Evolutionary conservation across 1,284 basidiomycete genomes (phyloP), one percentile per base, ranked within the genome.

Genomic region (Baeospora myosura): DNA sequence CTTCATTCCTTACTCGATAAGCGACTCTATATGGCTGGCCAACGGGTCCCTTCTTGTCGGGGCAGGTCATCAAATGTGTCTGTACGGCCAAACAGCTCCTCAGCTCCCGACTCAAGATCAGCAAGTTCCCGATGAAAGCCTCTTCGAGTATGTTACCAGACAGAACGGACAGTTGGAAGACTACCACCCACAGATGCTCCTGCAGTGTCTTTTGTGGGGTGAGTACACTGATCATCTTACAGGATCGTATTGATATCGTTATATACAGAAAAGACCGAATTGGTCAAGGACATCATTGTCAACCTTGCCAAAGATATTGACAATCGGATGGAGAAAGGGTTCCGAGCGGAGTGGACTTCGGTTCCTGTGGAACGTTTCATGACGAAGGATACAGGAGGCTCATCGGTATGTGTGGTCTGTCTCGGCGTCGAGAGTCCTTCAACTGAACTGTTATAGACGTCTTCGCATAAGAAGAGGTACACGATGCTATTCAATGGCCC

Each of bases 151-250:
- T 51, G 87, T 91, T 31, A 87, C 86, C 4, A 65, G 80, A 47
- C 71, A 78, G 40, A 94, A 92, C 58, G 89, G 88, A 0, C 90
- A 91, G 1, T 63, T 96, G 33, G 75, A 78, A 22, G 88, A 95
- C 59, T 92, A 88, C 59, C 88, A 95, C 61, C 92, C 92, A 2
- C 89, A 93, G 52, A 85, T 94, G 72, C 61, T 96, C 10, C 65
- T 90, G n/a, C 93, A 95, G 55, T 92, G 88, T 55, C 66, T 96
- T 31, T 64, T 94, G 10, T 94, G 92, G 89, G 83, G 91, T 93
- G 50, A 47, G 77, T 49, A 25, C 21, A 20, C 18, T 20, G 21
- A 20, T 22, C 35, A 46, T 16, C 1, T 5, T 11, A 35, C 25
- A n/a, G 26, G 26, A 29, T 29, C 26, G 8, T 20, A 37, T 16